These are phyloP conservation scores for Cinnamomum chago DNA, from an alignment of 164 flowering plant genomes.

Conservation along the genomic window DNA sequence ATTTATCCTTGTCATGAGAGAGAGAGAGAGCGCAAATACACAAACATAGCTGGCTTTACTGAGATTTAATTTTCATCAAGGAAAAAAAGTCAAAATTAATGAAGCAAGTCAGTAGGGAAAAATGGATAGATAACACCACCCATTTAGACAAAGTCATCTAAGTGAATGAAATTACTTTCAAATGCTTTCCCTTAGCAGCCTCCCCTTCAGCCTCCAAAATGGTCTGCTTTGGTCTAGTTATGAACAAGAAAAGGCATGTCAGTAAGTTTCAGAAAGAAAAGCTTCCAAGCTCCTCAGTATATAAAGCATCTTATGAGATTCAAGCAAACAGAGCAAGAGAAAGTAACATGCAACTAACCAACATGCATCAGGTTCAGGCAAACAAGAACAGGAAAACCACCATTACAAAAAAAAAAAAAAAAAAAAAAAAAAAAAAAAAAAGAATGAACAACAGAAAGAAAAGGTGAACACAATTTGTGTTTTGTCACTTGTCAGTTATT, in stretches of 20 bases:
- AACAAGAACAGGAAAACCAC: not conserved
- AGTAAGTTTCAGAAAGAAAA: not conserved
- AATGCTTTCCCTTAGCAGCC: constrained; percentile 66
- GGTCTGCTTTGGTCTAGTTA: constrained; percentile 82
- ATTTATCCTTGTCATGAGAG: not conserved
- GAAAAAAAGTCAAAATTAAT: not conserved
- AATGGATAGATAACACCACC: not conserved
- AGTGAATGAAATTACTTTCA: constrained; percentile 37
- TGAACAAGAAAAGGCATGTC: not conserved
- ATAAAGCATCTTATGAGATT: not conserved
- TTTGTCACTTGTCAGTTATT: too few relatives aligned
- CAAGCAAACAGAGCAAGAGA: not conserved
- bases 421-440: too few relatives aligned
- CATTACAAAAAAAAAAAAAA: not conserved
- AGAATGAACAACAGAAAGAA: too few relatives aligned
- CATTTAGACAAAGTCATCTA: not conserved
- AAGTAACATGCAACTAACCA: not conserved
- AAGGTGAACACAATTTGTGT: too few relatives aligned
- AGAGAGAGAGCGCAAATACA: too few relatives aligned
- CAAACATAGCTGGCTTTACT: not conserved
- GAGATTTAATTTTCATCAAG: not conserved
- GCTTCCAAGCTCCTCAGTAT: not conserved
- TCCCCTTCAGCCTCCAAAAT: constrained; percentile 94
- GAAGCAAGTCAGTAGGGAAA: not conserved
- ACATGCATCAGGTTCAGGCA: not conserved